phyloP scores from a whole-genome alignment of 2,329 filamentous ascomycete genomes.

The Verruconis gallopava region DNA sequence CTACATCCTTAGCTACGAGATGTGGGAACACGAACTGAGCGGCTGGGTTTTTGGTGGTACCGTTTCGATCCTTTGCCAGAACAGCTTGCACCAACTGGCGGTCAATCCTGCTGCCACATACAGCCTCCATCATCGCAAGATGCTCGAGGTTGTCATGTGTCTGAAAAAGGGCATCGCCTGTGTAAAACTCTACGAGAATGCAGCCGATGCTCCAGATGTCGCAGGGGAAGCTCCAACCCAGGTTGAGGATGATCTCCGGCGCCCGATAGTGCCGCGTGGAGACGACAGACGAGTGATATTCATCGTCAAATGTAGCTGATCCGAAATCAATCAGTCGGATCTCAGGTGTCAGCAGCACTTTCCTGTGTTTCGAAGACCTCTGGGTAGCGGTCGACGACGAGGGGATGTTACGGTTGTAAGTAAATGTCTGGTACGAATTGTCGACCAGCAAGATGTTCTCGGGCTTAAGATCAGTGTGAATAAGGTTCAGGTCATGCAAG shows the following conservation, averaged over 20 bases:
- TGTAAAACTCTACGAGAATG: constrained; percentile 56
- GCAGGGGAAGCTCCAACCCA: constrained; percentile 56
- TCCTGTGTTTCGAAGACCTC: constrained; percentile 46
- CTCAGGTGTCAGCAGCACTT: constrained; percentile 51
- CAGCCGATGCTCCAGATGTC: constrained; percentile 60
- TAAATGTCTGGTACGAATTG: constrained; percentile 54
- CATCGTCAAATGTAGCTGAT: constrained; percentile 54
- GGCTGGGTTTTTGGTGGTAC: constrained; percentile 33
- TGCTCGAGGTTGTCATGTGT: constrained; percentile 57
- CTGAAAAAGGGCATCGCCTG: constrained; percentile 54
- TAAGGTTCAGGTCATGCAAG: constrained; percentile 90
- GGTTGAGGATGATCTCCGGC: constrained; percentile 53
- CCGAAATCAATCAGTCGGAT: constrained; percentile 57
- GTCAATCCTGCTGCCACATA: constrained; percentile 45
- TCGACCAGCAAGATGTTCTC: constrained; percentile 56
- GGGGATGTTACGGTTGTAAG: constrained; percentile 54
- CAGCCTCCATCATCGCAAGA: constrained; percentile 56
- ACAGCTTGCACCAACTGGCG: constrained; percentile 41
- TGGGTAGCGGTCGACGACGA: constrained; percentile 47
- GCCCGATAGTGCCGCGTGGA: constrained; percentile 55
- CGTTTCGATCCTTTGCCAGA: constrained; percentile 12
- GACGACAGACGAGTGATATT: constrained; percentile 55
- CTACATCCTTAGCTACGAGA: neutral
- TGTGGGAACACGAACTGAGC: constrained; percentile 35
- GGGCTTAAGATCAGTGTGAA: constrained; percentile 70